Conservation (phyloP, 1,284 basidiomycete species). For the Cerioporus squamosus region DNA sequence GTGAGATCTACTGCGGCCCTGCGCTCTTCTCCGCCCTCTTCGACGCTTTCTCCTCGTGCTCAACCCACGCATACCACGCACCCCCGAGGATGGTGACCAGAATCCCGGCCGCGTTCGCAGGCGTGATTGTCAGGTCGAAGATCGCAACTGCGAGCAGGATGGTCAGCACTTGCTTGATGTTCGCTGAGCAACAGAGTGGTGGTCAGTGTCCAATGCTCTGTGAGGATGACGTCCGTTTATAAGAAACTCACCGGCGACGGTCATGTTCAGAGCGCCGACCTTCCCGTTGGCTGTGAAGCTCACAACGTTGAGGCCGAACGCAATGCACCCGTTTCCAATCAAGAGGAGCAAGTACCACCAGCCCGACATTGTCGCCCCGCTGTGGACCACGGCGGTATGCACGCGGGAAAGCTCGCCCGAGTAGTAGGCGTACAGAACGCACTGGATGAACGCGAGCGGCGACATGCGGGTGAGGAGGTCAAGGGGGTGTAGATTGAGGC, state of each 20-base stretch:
- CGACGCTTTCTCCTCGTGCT: slow-evolving; percentile 60
- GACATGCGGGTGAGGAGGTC: slow-evolving; percentile 86
- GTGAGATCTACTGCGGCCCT: neutral
- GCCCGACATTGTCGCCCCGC: slow-evolving; percentile 48
- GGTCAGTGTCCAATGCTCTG: slow-evolving; percentile 2
- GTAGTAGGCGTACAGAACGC: slow-evolving; percentile 73
- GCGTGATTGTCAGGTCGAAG: slow-evolving; percentile 82
- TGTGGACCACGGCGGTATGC: slow-evolving; percentile 28
- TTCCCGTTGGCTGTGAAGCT: slow-evolving; percentile 92
- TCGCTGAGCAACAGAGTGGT: slow-evolving; percentile 49
- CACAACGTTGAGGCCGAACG: slow-evolving; percentile 90
- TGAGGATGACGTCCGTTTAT: neutral
- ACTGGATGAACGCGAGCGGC: slow-evolving; percentile 88
- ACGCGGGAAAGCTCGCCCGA: slow-evolving; percentile 81
- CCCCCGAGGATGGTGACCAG: slow-evolving; percentile 82
- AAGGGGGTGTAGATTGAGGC: slow-evolving; percentile 75
- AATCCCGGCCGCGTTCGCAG: slow-evolving; percentile 82
- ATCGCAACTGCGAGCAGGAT: slow-evolving; percentile 83
- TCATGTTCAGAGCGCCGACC: slow-evolving; percentile 86
- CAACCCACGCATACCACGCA: slow-evolving; percentile 80
- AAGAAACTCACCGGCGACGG: slow-evolving; percentile 74
- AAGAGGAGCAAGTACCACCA: slow-evolving; percentile 57
- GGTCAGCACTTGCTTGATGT: slow-evolving; percentile 94
- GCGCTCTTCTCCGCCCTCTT: neutral
- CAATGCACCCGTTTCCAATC: slow-evolving; percentile 80